phyloP scores from a whole-genome alignment of 2,329 filamentous ascomycete genomes.

The Emmonsiellopsis sp. region DNA sequence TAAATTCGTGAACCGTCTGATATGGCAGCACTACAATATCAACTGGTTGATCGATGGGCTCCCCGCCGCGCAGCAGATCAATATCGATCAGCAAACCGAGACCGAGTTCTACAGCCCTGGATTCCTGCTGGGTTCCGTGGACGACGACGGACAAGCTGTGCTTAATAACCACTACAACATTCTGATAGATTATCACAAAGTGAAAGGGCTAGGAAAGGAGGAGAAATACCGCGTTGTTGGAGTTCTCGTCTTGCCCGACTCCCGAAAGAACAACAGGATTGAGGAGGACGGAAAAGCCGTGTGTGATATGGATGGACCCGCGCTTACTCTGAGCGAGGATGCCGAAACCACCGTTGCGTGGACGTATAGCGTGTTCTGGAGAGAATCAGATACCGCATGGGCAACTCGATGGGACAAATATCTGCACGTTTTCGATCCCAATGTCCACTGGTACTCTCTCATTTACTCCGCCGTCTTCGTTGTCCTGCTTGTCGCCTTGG shows the following conservation, averaged over 20 bases:
- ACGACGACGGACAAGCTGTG: conserved; percentile 47
- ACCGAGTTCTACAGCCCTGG: conserved; percentile 84
- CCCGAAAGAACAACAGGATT: conserved; percentile 49
- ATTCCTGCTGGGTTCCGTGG: conserved; percentile 63
- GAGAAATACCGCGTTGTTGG: conserved; percentile 81
- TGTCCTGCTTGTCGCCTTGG: conserved; percentile 80
- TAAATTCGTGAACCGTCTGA: conserved; percentile 72
- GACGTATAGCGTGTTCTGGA: conserved; percentile 91
- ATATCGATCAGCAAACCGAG: conserved; percentile 65
- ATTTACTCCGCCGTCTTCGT: conserved; percentile 95
- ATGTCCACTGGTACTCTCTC: conserved; percentile 98
- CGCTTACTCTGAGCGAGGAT: conserved; percentile 57
- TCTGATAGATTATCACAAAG: conserved; percentile 80
- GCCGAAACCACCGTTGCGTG: conserved; percentile 63
- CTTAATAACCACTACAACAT: conserved; percentile 98
- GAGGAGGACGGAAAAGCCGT: conserved; percentile 49
- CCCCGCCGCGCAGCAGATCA: conserved; percentile 80
- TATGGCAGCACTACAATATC: conserved; percentile 77
- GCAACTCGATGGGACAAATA: conserved; percentile 99
- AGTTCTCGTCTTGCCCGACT: conserved; percentile 76
- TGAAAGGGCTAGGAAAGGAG: conserved; percentile 47
- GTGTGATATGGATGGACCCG: conserved; percentile 51
- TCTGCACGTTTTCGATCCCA: conserved; percentile 90
- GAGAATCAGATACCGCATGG: conserved; percentile 74
- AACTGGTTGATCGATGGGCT: conserved; percentile 96